phyloP scores from a whole-genome alignment of 177 flowering plant species.

The Vitis hybrid region DNA sequence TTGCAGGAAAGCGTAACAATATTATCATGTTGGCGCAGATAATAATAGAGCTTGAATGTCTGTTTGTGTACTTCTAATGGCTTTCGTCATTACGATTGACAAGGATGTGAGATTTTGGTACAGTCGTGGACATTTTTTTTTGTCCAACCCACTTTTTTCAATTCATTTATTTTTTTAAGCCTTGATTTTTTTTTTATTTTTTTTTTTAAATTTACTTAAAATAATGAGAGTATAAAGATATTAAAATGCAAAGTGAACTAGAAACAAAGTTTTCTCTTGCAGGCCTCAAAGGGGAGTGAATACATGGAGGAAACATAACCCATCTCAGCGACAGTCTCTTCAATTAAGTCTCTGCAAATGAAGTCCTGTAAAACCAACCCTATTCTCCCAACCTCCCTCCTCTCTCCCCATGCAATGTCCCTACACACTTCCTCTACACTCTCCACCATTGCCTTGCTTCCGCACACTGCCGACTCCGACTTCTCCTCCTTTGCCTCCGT shows the following conservation, averaged over 20 bases:
- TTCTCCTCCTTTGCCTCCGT: neutral
- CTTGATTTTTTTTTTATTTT: too few relatives aligned
- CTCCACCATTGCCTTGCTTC: constrained; percentile 51
- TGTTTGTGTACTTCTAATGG: too few relatives aligned
- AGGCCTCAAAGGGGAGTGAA: constrained; percentile 43
- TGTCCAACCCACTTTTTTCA: too few relatives aligned
- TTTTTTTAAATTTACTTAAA: too few relatives aligned
- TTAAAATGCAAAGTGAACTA: constrained; percentile 14
- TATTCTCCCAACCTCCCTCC: constrained; percentile 54
- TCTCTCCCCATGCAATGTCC: constrained; percentile 58
- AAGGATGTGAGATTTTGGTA: too few relatives aligned
- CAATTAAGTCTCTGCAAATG: constrained; percentile 58
- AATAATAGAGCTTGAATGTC: too few relatives aligned
- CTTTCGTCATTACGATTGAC: too few relatives aligned
- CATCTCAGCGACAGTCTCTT: constrained; percentile 55
- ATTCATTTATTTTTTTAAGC: too few relatives aligned
- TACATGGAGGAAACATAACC: constrained; percentile 8
- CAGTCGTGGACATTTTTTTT: too few relatives aligned
- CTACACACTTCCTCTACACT: constrained; percentile 57
- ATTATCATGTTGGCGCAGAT: too few relatives aligned
- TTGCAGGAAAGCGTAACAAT: too few relatives aligned
- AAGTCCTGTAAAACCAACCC: constrained; percentile 58
- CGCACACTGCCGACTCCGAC: constrained; percentile 7
- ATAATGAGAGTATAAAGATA: too few relatives aligned
- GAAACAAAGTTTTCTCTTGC: constrained; percentile 60